A percentile compares a stretch with the other conserved stretches of the same genome.
phyloP scores from a whole-genome alignment of 2,329 filamentous ascomycete species.

The Aureobasidium lini region DNA sequence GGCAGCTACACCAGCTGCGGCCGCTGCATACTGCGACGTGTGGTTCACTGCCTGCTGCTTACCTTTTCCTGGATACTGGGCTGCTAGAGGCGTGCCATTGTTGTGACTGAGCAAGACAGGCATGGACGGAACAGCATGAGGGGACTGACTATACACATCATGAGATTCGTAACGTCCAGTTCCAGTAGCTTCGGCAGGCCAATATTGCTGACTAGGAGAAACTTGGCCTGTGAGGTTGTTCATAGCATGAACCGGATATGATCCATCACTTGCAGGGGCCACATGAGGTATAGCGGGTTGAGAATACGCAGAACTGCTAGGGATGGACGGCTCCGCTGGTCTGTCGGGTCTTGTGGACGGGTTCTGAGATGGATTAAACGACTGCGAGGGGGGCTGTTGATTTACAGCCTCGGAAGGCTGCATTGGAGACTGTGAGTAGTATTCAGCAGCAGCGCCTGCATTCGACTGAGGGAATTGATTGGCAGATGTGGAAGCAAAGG shows the following conservation, averaged over 20 bases:
- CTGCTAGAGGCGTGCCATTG: slow-evolving; percentile 16
- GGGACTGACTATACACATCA: background rate
- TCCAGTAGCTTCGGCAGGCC: background rate
- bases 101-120: background rate
- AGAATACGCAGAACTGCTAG: background rate
- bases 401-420: background rate
- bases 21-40: slow-evolving; percentile 23
- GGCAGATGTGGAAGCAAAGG: slow-evolving; percentile 41
- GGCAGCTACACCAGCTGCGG: slow-evolving; percentile 14
- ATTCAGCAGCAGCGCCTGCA: slow-evolving; percentile 51
- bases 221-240: background rate
- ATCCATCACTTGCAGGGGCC: background rate
- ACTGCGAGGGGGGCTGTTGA: background rate
- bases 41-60: slow-evolving; percentile 36
- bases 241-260: background rate
- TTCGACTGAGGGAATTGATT: slow-evolving; percentile 55
- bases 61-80: slow-evolving; percentile 19
- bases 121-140: background rate
- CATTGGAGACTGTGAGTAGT: slow-evolving; percentile 32
- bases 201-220: background rate
- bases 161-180: background rate
- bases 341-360: background rate
- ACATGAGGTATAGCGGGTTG: background rate
- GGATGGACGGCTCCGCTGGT: background rate
- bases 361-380: background rate